Base-by-base conservation (phyloP, 2,329 filamentous ascomycete species). In the Geoglossum cookeanum region DNA sequence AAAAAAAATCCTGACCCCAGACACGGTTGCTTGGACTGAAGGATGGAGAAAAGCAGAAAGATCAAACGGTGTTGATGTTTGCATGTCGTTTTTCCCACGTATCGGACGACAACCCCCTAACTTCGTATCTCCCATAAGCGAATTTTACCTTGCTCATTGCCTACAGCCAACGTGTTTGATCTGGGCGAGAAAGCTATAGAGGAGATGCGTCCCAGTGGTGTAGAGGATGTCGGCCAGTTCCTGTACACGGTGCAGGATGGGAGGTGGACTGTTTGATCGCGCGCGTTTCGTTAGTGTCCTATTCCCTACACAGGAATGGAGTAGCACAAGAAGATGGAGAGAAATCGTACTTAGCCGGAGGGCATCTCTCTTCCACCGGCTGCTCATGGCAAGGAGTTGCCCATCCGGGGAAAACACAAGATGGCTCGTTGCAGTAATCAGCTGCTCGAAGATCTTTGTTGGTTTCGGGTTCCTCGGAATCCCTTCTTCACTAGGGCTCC, bases 181-280 rank as follows among this genome's bases (percentile, higher is more conserved):
- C 76, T 74, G 4, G 72, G 75, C 22, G 78, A 78, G 67, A 87
- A 85, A 2, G 85, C 83, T 59, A 89, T 79, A 0, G 81, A 76
- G 1, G 87, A 86, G 62, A 97, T 82, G 59, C 88, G 78, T 0
- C 92, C 92, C 60, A 98, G 71, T 0, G 90, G 89, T 58, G 92
- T 98, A 68, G 85, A 83, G 61, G 82, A 80, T 57, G 91, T 98
- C 29, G 92, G 92, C 92, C 92, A 98, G 70, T 98, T 98, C 65
- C 84, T 82, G 75, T 92, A 98, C 22, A 97, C 87, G 1, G 89
- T 95, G 69, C 89, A 95, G 63, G 80, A 90, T 0, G 91, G 90
- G 63, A 98, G 72, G 69, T 98, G 92, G 35, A 91, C 88, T 72
- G 62, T 52, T 44, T 22, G 22, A 2, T 22, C 22, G 22, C 22